Conservation (phyloP, 225 moss, liverwort and hornwort species). For the Climacium dendroides region DNA sequence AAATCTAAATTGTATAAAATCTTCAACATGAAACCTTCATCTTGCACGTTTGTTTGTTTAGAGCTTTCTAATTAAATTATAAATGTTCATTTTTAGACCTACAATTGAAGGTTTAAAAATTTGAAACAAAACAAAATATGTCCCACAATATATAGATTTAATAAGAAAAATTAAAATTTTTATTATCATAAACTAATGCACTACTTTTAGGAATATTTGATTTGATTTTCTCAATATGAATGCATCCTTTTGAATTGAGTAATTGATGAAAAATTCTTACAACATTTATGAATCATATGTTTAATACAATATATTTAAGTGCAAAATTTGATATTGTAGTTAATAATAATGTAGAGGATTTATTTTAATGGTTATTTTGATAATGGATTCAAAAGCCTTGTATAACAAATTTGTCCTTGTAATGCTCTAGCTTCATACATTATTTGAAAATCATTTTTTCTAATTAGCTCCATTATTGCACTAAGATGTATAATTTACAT, state of each 20-base stretch:
- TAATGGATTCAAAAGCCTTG: background rate
- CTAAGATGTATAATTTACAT: background rate
- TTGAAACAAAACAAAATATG: rapidly evolving
- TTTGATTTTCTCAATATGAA: background rate
- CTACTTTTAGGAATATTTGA: background rate
- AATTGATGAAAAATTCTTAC: background rate
- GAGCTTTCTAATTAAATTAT: background rate
- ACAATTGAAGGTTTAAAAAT: background rate
- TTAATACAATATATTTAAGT: background rate
- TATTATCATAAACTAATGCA: background rate
- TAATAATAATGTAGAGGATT: background rate
- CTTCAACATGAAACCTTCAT: background rate
- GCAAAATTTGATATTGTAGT: background rate
- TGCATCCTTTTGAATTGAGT: no score
- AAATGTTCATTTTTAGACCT: background rate
- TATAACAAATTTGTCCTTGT: background rate
- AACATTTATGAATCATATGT: background rate
- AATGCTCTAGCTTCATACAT: background rate
- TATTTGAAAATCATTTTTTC: background rate
- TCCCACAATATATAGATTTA: background rate
- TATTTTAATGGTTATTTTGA: background rate
- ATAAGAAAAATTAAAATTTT: background rate
- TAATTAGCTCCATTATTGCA: background rate
- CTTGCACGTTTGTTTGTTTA: rapidly evolving
- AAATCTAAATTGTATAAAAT: background rate